Conservation (phyloP, 192 early-diverging fungal genomes). For the Podila epigama region DNA sequence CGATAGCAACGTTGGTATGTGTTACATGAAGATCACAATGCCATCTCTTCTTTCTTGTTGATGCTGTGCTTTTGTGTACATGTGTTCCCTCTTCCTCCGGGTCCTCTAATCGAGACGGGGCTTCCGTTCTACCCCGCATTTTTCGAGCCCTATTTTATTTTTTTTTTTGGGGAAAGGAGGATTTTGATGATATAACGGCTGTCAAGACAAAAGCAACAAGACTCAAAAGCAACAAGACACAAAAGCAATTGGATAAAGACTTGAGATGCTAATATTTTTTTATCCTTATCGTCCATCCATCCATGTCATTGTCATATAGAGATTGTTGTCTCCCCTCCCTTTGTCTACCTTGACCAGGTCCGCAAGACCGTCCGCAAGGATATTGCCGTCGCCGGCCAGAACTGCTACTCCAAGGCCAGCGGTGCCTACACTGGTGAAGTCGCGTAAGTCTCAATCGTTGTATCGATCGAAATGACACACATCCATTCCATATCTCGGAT, state of each 20-base stretch:
- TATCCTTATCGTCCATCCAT: neutral
- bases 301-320: constrained; percentile 76
- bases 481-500: too few species aligned
- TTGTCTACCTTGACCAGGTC: constrained; percentile 87
- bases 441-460: constrained; percentile 62
- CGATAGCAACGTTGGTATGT: constrained; percentile 75
- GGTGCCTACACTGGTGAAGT: constrained; percentile 99
- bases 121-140: too few species aligned
- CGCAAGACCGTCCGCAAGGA: constrained; percentile 79
- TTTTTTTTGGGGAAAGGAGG: neutral
- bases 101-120: too few species aligned
- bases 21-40: neutral
- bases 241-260: neutral
- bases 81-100: neutral
- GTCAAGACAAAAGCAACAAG: too few species aligned
- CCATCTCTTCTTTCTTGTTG: neutral
- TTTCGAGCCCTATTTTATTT: neutral
- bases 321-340: constrained; percentile 96
- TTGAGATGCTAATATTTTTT: constrained; percentile 9
- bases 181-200: too few species aligned
- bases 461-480: too few species aligned
- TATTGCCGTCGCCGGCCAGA: constrained; percentile 95
- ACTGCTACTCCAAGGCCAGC: constrained; percentile 83
- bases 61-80: neutral
- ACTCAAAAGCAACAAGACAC: too few species aligned